Base-by-base conservation (phyloP, 331 rosid species). In the Phaseolus coccineus region DNA sequence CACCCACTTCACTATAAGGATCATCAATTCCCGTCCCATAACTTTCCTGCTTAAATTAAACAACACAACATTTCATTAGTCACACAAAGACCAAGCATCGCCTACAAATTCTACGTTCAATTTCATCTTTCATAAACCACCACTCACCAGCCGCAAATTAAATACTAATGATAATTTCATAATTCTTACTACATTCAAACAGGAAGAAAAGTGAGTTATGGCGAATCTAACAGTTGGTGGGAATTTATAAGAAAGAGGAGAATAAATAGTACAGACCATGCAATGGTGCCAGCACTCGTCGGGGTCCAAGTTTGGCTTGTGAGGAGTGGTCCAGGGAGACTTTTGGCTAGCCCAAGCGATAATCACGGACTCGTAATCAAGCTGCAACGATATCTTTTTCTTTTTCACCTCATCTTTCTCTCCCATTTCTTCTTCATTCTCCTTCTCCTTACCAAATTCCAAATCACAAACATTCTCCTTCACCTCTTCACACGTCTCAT, bases 291-390 rank as follows among this genome's bases (percentile, higher is more conserved):
- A 93, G 77, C 68, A 78, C 6, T 87, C 80, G 59, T 90, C 86
- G 5, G 80, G 76, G 61, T 87, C 91, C 3, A 96, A 78, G 39
- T 87, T 86, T 4, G 98, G 97, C 19, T 87, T 91, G 25, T 85
- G 79, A 3, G 90, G 96, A 4, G 78, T 82, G 1, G 92, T 89
- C 97, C 98, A 96, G 0, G 97, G 98, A 56, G 93, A 89, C 33
- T 88, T 90, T 39, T 91, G 86, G 79, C 85, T 65, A 37, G 80
- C 88, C 99, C 99, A 96, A 28, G 94, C 94, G 2, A 86, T 66
- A 22, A 90, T 90, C 13, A 96, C 94, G 3, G 84, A 90, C 47
- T 91, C 99, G 16, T 92, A 90, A 77, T 96, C 87, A 42, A 96
- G 77, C 79, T 84, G 92, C 92, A 96, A 73, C 44, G 88, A 51